Base-by-base conservation (phyloP, 2,329 filamentous ascomycete genomes). In the Sphaerulina vaccinii region DNA sequence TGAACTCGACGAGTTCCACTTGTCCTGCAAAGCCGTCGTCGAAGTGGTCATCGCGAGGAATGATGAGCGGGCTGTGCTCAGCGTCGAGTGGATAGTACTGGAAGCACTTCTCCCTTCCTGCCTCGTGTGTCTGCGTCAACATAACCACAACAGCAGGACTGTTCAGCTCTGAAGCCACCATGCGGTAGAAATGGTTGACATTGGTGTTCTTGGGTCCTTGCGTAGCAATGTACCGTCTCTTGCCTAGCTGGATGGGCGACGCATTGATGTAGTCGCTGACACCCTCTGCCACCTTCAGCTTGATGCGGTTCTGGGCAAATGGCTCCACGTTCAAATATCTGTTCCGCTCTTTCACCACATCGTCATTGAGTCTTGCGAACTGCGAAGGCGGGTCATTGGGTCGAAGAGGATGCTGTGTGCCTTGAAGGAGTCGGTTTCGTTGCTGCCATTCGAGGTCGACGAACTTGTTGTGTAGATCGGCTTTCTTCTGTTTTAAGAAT, bases 251-350 rank as follows among this genome's bases (percentile, higher is more conserved):
- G 21, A 79, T 76, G 1, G 75, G 75, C 21, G 70, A 74, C 19
- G 76, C 76, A 56, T 79, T 79, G 69, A 79, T 79, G 64, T 81
- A 78, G 60, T 82, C 68, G 67, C 71, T 68, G 60, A 73, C 67
- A 65, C 79, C 86, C 13, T 86, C 79, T 1, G 88, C 85, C 1
- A 96, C 92, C 33, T 81, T 79, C 15, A 99, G 80, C 68, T 83
- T 86, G 50, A 99, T 79, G 32, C 93, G 84, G 65, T 95, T 95
- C 67, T 88, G 84, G 56, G 87, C 85, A 83, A 88, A 99, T 0
- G 91, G 90, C 67, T 91, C 86, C 57, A 99, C 89, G 66, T 97
- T 96, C 48, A 78, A 70, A 72, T 97, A 99, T 49, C 93, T 85
- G 70, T 97, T 95, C 60, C 92, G 80, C 29, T 72, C 69, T 53